Percentiles rank a stretch among this genome's conserved stretches.
Conservation (phyloP, 257 asterid genomes). For the Thymus mandschuricus region DNA sequence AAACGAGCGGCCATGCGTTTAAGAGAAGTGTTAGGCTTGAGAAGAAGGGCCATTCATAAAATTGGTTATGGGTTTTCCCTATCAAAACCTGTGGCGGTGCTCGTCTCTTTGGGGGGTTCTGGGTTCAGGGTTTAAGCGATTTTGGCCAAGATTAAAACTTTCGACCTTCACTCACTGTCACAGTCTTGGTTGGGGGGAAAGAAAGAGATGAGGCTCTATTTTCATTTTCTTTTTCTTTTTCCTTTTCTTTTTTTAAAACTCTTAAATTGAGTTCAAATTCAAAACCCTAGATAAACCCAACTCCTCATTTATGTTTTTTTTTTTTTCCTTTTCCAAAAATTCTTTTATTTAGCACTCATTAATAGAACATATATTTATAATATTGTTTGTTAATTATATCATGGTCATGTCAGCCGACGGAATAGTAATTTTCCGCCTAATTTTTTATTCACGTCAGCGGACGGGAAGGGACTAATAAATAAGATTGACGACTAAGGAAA, state of each 20-base stretch:
- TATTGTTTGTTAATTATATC: too few relatives aligned
- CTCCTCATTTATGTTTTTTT: too few relatives aligned
- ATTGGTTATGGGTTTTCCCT: conserved; percentile 20
- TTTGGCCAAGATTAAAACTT: conserved; percentile 29
- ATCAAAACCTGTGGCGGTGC: conserved; percentile 8
- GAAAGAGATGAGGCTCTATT: conserved; percentile 25
- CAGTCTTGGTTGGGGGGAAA: conserved; percentile 18
- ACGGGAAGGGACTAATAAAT: too few relatives aligned
- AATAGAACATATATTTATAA: too few relatives aligned
- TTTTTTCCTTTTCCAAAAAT: too few relatives aligned
- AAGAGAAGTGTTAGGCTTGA: conserved; percentile 47
- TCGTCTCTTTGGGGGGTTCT: conserved; percentile 27
- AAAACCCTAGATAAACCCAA: conserved; percentile 1
- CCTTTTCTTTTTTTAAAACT: background rate
- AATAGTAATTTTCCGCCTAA: too few relatives aligned
- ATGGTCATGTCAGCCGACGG: too few relatives aligned
- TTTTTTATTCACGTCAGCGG: too few relatives aligned
- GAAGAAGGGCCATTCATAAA: conserved; percentile 57
- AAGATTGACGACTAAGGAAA: too few relatives aligned
- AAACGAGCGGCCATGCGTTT: conserved; percentile 62
- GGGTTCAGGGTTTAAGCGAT: conserved; percentile 35
- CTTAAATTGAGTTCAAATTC: background rate
- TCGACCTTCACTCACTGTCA: conserved; percentile 13
- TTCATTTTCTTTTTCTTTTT: background rate
- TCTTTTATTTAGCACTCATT: too few relatives aligned